phyloP scores from a whole-genome alignment of 2,329 filamentous ascomycete species.

The Phialophora verrucosa region DNA sequence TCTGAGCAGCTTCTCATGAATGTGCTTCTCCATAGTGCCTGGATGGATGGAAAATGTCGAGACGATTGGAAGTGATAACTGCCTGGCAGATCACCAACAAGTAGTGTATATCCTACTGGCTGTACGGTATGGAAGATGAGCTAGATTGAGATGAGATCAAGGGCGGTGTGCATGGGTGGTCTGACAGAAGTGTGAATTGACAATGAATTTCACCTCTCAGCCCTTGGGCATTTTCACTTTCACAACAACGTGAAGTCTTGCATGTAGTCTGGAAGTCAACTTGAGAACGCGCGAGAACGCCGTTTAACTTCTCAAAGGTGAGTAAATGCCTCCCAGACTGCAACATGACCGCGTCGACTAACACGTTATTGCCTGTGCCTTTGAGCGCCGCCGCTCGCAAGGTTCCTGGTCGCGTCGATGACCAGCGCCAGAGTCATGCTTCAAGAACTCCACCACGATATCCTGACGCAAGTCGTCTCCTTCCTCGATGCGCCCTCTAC shows the following conservation, averaged over 20 bases:
- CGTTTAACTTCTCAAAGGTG: background rate
- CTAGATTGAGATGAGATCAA: background rate
- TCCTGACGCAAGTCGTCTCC: background rate
- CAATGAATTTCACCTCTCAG: background rate
- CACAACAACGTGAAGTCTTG: background rate
- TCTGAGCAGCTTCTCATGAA: background rate
- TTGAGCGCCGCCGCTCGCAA: background rate
- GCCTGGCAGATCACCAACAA: background rate
- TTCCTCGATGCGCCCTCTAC: background rate
- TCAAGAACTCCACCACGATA: background rate
- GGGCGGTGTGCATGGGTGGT: background rate
- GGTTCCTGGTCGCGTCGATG: background rate
- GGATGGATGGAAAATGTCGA: background rate
- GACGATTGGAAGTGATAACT: background rate
- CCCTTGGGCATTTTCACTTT: slow-evolving; percentile 4
- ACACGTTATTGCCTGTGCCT: background rate
- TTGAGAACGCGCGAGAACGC: background rate
- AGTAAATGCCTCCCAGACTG: background rate
- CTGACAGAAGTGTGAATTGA: background rate
- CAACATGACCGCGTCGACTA: background rate
- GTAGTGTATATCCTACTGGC: slow-evolving; percentile 6
- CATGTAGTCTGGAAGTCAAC: background rate
- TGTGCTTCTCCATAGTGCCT: background rate
- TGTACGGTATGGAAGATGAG: background rate
- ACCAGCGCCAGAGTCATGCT: background rate